A percentile compares a stretch with the other conserved stretches of the same genome.
These are phyloP conservation scores for Nemania abortiva DNA, from an alignment of 2,329 filamentous ascomycete genomes.

Conservation along the genomic window DNA sequence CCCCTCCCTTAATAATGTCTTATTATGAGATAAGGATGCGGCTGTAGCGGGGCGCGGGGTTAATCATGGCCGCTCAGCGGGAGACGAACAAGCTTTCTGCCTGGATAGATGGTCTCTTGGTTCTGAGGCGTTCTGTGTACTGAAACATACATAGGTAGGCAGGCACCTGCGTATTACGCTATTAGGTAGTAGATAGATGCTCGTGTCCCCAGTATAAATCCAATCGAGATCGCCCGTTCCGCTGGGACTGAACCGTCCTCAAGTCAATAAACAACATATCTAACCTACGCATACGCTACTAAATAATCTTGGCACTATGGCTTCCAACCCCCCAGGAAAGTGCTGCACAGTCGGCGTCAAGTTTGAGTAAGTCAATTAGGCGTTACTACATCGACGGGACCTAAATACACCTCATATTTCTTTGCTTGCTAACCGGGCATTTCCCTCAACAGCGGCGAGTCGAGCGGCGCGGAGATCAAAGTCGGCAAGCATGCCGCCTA, in stretches of 20 bases:
- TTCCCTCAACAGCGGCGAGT: slow-evolving; percentile 57
- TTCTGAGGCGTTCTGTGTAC: background rate
- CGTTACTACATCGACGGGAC: background rate
- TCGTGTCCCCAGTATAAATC: slow-evolving; percentile 12
- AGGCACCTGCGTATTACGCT: background rate
- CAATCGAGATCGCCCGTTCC: background rate
- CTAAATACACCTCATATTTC: background rate
- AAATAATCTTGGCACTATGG: slow-evolving; percentile 55
- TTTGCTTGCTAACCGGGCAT: slow-evolving; percentile 15
- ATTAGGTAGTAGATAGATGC: background rate
- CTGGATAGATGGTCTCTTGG: background rate
- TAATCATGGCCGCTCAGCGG: background rate
- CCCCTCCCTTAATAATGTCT: background rate
- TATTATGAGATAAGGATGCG: background rate
- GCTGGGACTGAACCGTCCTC: background rate
- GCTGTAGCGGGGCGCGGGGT: slow-evolving; percentile 3
- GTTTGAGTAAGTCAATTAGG: slow-evolving; percentile 61
- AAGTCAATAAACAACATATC: background rate
- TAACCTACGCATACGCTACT: background rate
- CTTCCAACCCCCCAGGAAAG: slow-evolving; percentile 63
- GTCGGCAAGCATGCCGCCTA: slow-evolving; percentile 64
- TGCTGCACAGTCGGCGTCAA: slow-evolving; percentile 67
- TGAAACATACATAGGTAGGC: no score
- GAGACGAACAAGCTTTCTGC: background rate
- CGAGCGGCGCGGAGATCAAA: slow-evolving; percentile 61